A percentile compares a stretch with the other conserved stretches of the same genome.
Conservation (phyloP, 192 early-diverging fungal species). For the Podochytrium sp. region DNA sequence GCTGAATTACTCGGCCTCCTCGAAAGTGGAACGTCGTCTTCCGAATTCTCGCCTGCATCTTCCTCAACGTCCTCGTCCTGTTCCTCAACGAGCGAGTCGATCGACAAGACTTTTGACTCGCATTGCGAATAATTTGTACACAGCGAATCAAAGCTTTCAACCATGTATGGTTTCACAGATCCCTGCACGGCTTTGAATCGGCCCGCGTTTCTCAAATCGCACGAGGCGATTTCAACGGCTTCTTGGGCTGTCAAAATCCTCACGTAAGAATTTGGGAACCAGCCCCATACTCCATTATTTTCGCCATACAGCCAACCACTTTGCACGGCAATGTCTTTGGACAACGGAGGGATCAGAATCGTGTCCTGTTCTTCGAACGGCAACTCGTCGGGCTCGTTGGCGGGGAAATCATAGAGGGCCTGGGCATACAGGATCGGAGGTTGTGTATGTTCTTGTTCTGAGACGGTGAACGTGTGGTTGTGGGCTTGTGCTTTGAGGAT, state of each 20-base stretch:
- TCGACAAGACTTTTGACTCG: background rate
- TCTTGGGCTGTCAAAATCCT: constrained; percentile 39
- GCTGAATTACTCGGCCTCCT: background rate
- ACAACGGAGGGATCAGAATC: constrained; percentile 25
- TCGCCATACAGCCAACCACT: constrained; percentile 48
- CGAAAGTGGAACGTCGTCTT: background rate
- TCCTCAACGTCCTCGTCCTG: background rate
- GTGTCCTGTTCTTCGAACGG: constrained; percentile 48
- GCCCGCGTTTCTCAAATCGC: constrained; percentile 10
- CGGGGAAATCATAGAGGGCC: constrained; percentile 45
- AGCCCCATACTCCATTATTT: constrained; percentile 44
- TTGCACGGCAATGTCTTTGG: background rate
- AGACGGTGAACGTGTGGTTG: background rate
- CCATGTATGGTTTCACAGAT: background rate
- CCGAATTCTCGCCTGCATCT: background rate
- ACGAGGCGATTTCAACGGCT: constrained; percentile 1
- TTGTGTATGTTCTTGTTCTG: background rate
- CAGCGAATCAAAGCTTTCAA: background rate
- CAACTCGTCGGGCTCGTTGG: constrained; percentile 41
- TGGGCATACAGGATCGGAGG: constrained; percentile 35
- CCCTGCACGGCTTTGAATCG: constrained; percentile 1
- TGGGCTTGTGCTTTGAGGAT: background rate
- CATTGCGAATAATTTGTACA: background rate
- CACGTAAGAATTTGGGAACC: constrained; percentile 47
- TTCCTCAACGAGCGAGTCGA: background rate